A percentile compares a stretch with the other conserved stretches of the same genome.
Conservation (phyloP, 768 basidiomycete genomes). For the Phylloporus rhodoxanthus region DNA sequence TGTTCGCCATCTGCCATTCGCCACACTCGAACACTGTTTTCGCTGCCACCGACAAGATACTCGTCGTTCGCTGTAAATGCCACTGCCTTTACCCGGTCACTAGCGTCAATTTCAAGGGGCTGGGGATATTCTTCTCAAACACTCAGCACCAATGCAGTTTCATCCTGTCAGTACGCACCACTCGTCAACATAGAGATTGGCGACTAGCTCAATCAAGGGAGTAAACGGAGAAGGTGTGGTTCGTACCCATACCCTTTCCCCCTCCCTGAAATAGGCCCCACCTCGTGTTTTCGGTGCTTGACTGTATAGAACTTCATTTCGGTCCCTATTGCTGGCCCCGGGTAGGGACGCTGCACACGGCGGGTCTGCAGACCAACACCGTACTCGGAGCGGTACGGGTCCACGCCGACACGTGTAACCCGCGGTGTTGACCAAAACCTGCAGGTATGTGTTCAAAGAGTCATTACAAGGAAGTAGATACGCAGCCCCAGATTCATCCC, state of each 20-base stretch:
- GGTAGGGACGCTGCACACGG: too few relatives aligned
- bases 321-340: too few relatives aligned
- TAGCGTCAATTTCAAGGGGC: neutral
- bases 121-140: neutral
- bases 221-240: neutral
- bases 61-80: neutral
- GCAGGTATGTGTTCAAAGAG: too few relatives aligned
- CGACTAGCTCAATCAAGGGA: neutral
- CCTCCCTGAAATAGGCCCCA: neutral
- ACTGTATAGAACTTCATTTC: too few relatives aligned
- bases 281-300: too few relatives aligned
- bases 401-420: too few relatives aligned
- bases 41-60: neutral
- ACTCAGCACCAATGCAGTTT: neutral
- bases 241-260: neutral
- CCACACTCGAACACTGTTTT: neutral
- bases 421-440: too few relatives aligned
- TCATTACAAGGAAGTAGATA: too few relatives aligned
- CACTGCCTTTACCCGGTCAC: neutral
- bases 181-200: neutral
- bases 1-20: neutral
- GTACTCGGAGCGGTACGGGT: too few relatives aligned
- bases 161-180: neutral
- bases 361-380: neutral
- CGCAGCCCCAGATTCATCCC: too few relatives aligned